Base-by-base conservation (phyloP, 139 green algal species). In the Chlamydomonas eustigma region DNA sequence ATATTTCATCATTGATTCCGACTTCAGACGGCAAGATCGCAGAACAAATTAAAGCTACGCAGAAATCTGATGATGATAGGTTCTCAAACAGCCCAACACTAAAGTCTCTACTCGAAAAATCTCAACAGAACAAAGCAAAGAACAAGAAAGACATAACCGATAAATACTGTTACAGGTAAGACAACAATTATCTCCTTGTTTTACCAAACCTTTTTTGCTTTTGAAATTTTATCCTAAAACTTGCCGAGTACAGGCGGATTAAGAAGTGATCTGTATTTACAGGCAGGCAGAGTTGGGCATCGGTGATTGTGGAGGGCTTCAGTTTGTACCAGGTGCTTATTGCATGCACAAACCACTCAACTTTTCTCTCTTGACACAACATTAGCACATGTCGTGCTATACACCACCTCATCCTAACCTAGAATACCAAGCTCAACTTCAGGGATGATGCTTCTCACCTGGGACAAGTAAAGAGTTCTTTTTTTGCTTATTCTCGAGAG, bases 221-320 rank as follows among this genome's bases (percentile, higher is more conserved):
- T n/a, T n/a, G n/a, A n/a, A n/a, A n/a, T n/a, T n/a, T 28, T 68
- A 58, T 18, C 44, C 44, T 58, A 28, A 12, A 58, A 58, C 44
- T 58, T 58, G 44, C 18, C 18, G 44, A 58, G 44, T 68, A 28
- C 44, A 28, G 12, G 44, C 22, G 44, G 12, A 58, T 58, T 12
- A 58, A 58, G 12, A 58, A 12, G 22, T 58, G 44, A 22, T 22
- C 22, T 25, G 8, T 73, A 34, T 39, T 4, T 74, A 70, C 37
- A 74, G 88, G 38, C 88, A 92, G 73, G 88, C 88, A 33, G 88
- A 92, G 83, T 50, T 91, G n/a, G 88, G 88, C 28, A 73, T 92
- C 8, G 88, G 88, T 12, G 88, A 92, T 75, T 92, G 88, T 77
- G 86, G 77, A 37, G 88, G 88, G 2, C 70, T 92, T 33, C 65